Evolutionary conservation across 2,329 filamentous ascomycete genomes (phyloP).

Genomic region (Epichloe uncinata): DNA sequence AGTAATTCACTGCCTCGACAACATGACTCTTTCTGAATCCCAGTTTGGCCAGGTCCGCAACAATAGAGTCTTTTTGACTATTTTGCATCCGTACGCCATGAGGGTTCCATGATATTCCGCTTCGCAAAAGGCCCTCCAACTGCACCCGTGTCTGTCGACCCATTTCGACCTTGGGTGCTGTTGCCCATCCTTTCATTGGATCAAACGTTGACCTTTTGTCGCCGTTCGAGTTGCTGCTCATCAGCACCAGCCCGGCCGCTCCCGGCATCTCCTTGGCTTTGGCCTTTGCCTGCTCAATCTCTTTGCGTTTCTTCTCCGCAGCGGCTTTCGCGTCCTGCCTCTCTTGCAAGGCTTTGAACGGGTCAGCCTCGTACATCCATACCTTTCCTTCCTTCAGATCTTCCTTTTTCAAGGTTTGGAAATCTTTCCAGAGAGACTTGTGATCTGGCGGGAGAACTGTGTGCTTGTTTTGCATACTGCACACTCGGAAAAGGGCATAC

Average conservation of each 20-base stretch:
- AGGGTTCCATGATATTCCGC: conserved; percentile 77
- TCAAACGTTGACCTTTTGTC: conserved; percentile 23
- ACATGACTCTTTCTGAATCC: conserved; percentile 85
- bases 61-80: conserved; percentile 41
- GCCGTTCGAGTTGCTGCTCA: conserved; percentile 30
- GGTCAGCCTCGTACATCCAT: conserved; percentile 94
- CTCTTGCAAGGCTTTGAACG: conserved; percentile 70
- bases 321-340: conserved; percentile 63
- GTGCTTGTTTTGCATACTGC: conserved; percentile 91
- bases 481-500: conserved; percentile 81
- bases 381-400: conserved; percentile 63
- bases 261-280: conserved; percentile 53
- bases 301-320: conserved; percentile 66
- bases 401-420: conserved; percentile 66
- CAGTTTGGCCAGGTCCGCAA: conserved; percentile 62
- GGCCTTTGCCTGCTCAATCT: conserved; percentile 52
- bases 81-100: conserved; percentile 54
- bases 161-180: conserved; percentile 85
- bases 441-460: conserved; percentile 89
- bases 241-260: conserved; percentile 40
- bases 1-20: conserved; percentile 74
- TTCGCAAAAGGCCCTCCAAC: conserved; percentile 67
- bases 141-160: conserved; percentile 65
- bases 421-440: conserved; percentile 82
- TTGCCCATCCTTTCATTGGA: conserved; percentile 64